These are phyloP conservation scores for Cordyceps fumosorosea DNA, from an alignment of 2,329 filamentous ascomycete genomes.

Conservation along the genomic window DNA sequence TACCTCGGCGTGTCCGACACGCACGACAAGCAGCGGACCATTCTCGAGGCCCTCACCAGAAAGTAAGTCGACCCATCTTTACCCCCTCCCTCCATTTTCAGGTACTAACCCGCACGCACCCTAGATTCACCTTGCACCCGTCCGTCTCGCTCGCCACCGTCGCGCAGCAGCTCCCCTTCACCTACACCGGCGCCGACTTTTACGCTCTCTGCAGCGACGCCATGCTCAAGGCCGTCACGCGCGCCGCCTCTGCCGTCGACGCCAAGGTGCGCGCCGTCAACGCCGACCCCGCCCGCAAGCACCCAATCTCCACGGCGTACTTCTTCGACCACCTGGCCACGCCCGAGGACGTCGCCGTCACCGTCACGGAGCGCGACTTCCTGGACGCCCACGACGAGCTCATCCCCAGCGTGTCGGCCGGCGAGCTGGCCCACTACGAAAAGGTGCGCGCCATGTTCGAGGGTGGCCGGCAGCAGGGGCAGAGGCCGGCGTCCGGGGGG, in stretches of 20 bases:
- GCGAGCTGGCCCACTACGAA: constrained; percentile 89
- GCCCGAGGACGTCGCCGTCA: constrained; percentile 74
- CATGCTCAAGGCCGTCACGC: constrained; percentile 97
- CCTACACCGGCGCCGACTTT: constrained; percentile 94
- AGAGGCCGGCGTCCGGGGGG: constrained; percentile 28
- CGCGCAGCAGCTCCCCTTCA: constrained; percentile 76
- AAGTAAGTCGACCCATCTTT: constrained; percentile 64
- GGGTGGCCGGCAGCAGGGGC: constrained; percentile 31
- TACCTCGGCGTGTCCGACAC: constrained; percentile 95
- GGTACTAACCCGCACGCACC: constrained; percentile 12
- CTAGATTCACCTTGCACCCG: constrained; percentile 77
- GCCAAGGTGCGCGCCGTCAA: constrained; percentile 71
- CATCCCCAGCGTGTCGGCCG: constrained; percentile 86
- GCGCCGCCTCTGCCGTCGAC: constrained; percentile 79
- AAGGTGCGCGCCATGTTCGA: constrained; percentile 78
- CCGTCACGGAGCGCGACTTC: constrained; percentile 88
- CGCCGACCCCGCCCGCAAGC: constrained; percentile 32
- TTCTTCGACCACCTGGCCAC: constrained; percentile 93
- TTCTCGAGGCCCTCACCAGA: constrained; percentile 86
- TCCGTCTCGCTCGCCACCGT: constrained; percentile 69
- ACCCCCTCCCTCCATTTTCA: not conserved
- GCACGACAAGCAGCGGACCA: constrained; percentile 91
- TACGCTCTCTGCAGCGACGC: constrained; percentile 96
- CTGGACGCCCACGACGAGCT: constrained; percentile 73
- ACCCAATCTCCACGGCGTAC: constrained; percentile 71